A percentile compares a stretch with the other conserved stretches of the same genome.
Evolutionary conservation across 306 rosid species (phyloP).

Genomic region (Vigna nakashimae): DNA sequence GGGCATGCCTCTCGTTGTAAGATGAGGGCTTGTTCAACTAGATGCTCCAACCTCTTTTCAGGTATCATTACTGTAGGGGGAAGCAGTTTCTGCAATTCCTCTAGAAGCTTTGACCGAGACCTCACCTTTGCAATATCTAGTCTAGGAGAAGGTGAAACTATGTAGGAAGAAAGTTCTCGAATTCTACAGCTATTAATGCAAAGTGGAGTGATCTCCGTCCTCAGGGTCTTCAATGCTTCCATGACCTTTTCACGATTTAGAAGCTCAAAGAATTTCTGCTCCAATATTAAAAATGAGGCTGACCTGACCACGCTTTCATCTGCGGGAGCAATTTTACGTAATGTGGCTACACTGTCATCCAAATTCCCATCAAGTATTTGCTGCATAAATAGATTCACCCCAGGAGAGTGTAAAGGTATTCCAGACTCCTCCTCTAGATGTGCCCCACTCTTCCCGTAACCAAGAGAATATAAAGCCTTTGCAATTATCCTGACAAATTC

Average conservation of each 20-base stretch:
- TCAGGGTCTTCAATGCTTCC: slow-evolving; percentile 86
- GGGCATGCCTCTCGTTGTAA: slow-evolving; percentile 88
- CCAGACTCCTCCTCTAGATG: slow-evolving; percentile 95
- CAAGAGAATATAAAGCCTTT: slow-evolving; percentile 91
- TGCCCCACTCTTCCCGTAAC: slow-evolving; percentile 84
- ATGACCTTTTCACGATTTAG: slow-evolving; percentile 66
- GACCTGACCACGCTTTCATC: slow-evolving; percentile 69
- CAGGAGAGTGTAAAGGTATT: slow-evolving; percentile 75
- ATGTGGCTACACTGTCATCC: slow-evolving; percentile 79
- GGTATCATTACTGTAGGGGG: slow-evolving; percentile 93
- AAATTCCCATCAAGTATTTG: slow-evolving; percentile 86
- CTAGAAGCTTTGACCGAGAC: slow-evolving; percentile 77
- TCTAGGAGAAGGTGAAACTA: slow-evolving; percentile 68
- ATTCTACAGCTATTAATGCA: slow-evolving; percentile 61
- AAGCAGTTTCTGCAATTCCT: slow-evolving; percentile 88
- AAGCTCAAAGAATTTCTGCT: slow-evolving; percentile 91
- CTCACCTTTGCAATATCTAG: slow-evolving; percentile 54
- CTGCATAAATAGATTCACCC: slow-evolving; percentile 73
- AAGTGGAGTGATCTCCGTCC: slow-evolving; percentile 87
- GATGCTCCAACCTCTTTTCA: slow-evolving; percentile 91
- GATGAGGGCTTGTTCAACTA: slow-evolving; percentile 94
- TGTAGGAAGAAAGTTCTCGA: slow-evolving; percentile 80
- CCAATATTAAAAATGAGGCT: slow-evolving; percentile 83
- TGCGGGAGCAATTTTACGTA: slow-evolving; percentile 68
- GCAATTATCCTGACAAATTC: slow-evolving; percentile 97